Evolutionary conservation across 805 yeast species (phyloP).

Genomic region (Saturnispora gosingensis): DNA sequence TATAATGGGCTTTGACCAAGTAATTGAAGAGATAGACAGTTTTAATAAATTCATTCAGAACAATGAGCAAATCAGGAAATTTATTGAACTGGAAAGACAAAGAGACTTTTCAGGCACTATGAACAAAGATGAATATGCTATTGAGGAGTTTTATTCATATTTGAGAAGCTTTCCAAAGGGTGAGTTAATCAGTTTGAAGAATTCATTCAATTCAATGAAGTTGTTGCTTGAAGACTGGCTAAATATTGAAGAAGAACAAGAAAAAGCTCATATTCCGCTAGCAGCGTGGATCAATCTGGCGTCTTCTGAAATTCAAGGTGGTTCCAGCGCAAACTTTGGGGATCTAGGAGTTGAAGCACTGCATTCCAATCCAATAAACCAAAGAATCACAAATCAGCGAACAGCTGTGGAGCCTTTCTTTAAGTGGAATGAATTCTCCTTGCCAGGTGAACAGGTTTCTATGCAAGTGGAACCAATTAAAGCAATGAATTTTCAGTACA

Average conservation of each 20-base stretch:
- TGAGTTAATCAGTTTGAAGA: constrained; percentile 7
- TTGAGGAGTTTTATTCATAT: constrained; percentile 13
- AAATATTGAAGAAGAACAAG: constrained; percentile 1
- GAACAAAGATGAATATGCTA: constrained; percentile 5
- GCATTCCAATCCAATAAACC: background rate
- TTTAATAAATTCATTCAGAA: background rate
- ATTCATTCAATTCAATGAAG: constrained; percentile 1
- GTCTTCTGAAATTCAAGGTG: background rate
- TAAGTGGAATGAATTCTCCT: background rate
- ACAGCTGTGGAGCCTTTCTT: constrained; percentile 1
- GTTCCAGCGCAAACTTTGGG: background rate
- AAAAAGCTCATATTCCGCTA: constrained; percentile 1
- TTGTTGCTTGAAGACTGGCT: constrained; percentile 8
- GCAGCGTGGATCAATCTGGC: constrained; percentile 6
- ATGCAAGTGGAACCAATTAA: constrained; percentile 26
- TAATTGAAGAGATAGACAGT: background rate
- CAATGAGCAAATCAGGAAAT: constrained; percentile 4
- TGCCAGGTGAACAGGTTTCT: constrained; percentile 22
- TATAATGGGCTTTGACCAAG: background rate
- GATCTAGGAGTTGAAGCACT: background rate
- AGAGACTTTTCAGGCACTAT: background rate
- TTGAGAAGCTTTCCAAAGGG: constrained; percentile 7
- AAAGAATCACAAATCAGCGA: background rate
- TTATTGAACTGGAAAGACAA: constrained; percentile 6
- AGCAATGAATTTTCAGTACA: constrained; percentile 11